phyloP scores from a whole-genome alignment of 805 yeast genomes.

The Kuraishia ogatae region DNA sequence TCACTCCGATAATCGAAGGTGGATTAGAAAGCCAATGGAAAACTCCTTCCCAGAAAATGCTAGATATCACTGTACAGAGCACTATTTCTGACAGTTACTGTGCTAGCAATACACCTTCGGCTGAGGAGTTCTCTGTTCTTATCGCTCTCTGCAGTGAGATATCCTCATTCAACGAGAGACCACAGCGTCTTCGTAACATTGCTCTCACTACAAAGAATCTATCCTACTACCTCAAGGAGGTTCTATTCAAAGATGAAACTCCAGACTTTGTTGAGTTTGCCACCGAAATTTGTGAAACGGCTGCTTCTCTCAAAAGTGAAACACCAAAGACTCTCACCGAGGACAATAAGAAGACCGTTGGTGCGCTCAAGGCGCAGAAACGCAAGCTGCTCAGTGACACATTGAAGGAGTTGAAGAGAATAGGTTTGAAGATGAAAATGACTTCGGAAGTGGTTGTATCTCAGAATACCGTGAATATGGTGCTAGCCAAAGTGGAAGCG shows the following conservation, averaged over 20 bases:
- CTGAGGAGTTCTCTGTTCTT: conserved; percentile 3
- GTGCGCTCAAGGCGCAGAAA: conserved; percentile 76
- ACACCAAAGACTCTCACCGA: conserved; percentile 70
- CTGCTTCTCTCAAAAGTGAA: conserved; percentile 57
- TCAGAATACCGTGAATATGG: conserved; percentile 53
- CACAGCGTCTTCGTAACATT: conserved; percentile 45
- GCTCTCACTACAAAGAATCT: conserved; percentile 46
- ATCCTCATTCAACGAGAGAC: conserved; percentile 46
- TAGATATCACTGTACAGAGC: neutral
- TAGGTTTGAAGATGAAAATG: conserved; percentile 66
- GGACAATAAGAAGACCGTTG: conserved; percentile 62
- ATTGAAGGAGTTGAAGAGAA: conserved; percentile 59
- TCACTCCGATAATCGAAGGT: conserved; percentile 46
- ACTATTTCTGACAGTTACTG: neutral
- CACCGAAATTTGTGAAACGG: conserved; percentile 41
- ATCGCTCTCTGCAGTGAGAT: conserved; percentile 22
- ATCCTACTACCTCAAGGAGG: conserved; percentile 30
- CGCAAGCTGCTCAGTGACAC: conserved; percentile 69
- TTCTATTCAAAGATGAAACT: conserved; percentile 23
- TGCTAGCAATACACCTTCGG: neutral
- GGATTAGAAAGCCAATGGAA: conserved; percentile 30
- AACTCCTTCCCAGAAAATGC: neutral
- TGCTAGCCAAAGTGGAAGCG: conserved; percentile 47
- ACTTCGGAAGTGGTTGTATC: conserved; percentile 56
- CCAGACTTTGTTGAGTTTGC: conserved; percentile 52